A percentile compares a stretch with the other conserved stretches of the same genome.
These are phyloP conservation scores for Microbotryum intermedium DNA, from an alignment of 1,284 basidiomycete genomes.

Conservation along the genomic window DNA sequence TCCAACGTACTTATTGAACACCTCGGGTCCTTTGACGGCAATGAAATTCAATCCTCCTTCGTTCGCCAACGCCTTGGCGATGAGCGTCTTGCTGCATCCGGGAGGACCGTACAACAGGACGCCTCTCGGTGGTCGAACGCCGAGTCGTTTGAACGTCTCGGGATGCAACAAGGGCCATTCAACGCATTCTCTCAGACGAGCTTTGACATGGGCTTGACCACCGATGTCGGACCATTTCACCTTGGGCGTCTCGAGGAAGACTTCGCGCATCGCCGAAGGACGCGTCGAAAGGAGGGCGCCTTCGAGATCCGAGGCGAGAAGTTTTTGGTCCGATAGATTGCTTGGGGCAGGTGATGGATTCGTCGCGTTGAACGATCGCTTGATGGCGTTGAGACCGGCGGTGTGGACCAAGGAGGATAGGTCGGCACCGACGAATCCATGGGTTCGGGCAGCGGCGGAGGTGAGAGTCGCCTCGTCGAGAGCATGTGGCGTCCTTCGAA, in stretches of 20 bases:
- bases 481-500: constrained; percentile 68
- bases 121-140: constrained; percentile 80
- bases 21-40: constrained; percentile 96
- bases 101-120: constrained; percentile 93
- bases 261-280: constrained; percentile 87
- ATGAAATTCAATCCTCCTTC: constrained; percentile 96
- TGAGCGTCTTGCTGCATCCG: constrained; percentile 92
- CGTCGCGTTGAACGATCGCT: constrained; percentile 45
- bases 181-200: constrained; percentile 74
- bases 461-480: constrained; percentile 56
- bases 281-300: constrained; percentile 67
- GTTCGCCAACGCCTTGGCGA: constrained; percentile 85
- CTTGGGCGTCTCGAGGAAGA: constrained; percentile 77
- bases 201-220: constrained; percentile 68
- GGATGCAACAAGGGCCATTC: constrained; percentile 91
- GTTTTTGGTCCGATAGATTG: constrained; percentile 5
- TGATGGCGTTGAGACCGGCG: constrained; percentile 83
- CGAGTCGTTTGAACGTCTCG: constrained; percentile 74
- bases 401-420: constrained; percentile 84
- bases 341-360: constrained; percentile 21
- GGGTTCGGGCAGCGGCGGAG: constrained; percentile 65
- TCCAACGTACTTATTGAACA: constrained; percentile 92
- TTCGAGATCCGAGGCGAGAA: constrained; percentile 52
- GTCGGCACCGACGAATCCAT: constrained; percentile 97
- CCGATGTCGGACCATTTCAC: constrained; percentile 84